These are phyloP conservation scores for Crepidotus variabilis DNA, from an alignment of 768 basidiomycete genomes.

Conservation along the genomic window DNA sequence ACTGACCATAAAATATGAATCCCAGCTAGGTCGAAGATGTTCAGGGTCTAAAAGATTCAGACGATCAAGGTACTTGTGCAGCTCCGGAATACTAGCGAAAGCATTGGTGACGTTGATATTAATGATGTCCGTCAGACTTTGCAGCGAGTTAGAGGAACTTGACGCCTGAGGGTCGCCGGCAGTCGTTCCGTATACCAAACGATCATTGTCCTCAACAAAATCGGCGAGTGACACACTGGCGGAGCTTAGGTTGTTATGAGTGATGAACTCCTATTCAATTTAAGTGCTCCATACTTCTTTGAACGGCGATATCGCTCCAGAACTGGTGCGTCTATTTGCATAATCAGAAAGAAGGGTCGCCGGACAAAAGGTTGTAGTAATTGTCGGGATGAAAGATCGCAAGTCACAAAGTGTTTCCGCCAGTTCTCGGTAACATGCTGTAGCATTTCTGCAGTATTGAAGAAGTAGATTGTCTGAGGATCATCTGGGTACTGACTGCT, in stretches of 20 bases:
- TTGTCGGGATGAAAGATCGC: conserved; percentile 54
- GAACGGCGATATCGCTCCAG: conserved; percentile 62
- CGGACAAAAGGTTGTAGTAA: conserved; percentile 70
- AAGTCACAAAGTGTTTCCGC: conserved; percentile 76
- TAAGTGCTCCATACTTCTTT: conserved; percentile 34
- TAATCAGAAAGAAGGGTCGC: conserved; percentile 87
- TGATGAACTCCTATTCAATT: neutral
- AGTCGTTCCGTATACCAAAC: conserved; percentile 51
- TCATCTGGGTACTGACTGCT: neutral
- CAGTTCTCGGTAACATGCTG: conserved; percentile 79
- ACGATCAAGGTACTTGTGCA: conserved; percentile 62
- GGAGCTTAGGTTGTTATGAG: conserved; percentile 4
- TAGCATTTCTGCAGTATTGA: conserved; percentile 52
- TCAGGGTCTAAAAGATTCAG: conserved; percentile 69
- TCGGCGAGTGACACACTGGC: conserved; percentile 50
- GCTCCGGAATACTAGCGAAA: conserved; percentile 47
- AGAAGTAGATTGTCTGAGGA: conserved; percentile 32
- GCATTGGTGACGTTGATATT: conserved; percentile 62
- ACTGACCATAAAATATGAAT: conserved; percentile 93
- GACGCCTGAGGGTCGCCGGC: conserved; percentile 7
- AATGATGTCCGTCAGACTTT: conserved; percentile 43
- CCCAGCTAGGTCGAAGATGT: conserved; percentile 87
- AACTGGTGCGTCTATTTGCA: conserved; percentile 81
- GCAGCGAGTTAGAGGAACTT: conserved; percentile 20
- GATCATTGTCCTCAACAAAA: conserved; percentile 75